Evolutionary conservation across 148 eudicot species (phyloP).

Genomic region (Tetragonia tetragonoides): DNA sequence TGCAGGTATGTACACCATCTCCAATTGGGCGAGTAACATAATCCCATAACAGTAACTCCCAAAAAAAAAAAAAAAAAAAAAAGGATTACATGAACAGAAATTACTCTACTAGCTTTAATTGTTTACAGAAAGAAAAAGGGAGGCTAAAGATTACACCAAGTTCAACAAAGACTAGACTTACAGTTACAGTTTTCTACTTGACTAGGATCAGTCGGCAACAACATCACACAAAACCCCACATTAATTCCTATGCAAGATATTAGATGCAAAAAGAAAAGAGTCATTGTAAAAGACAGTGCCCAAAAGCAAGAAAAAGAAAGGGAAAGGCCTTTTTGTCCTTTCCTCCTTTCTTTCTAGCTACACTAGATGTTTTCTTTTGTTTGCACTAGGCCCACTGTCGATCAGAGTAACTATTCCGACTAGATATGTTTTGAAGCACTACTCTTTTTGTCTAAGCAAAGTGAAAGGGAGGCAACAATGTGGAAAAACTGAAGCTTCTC

Average conservation of each 20-base stretch:
- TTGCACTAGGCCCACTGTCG: too few species aligned
- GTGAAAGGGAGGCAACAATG: constrained; percentile 82
- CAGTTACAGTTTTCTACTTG: background rate
- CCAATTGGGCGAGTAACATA: background rate
- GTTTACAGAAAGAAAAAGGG: background rate
- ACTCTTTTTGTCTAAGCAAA: constrained; percentile 16
- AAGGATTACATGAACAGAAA: background rate
- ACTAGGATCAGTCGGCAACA: constrained; percentile 6
- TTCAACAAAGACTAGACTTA: background rate
- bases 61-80: background rate
- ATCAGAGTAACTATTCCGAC: too few species aligned
- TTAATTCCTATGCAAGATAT: background rate
- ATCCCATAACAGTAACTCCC: background rate
- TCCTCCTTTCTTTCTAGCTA: background rate
- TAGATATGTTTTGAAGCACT: background rate
- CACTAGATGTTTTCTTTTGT: too few species aligned
- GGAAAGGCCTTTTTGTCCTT: background rate
- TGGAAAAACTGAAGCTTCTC: constrained; percentile 81
- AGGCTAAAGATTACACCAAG: background rate
- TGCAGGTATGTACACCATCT: too few species aligned
- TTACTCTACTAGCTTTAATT: background rate
- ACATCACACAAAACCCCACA: background rate
- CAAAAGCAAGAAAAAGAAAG: background rate
- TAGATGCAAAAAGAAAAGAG: background rate
- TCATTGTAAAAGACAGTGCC: background rate